Percentiles rank a stretch among this genome's conserved stretches.
Evolutionary conservation across 2,329 filamentous ascomycete species (phyloP).

Genomic region (Macroventuria anomochaeta): DNA sequence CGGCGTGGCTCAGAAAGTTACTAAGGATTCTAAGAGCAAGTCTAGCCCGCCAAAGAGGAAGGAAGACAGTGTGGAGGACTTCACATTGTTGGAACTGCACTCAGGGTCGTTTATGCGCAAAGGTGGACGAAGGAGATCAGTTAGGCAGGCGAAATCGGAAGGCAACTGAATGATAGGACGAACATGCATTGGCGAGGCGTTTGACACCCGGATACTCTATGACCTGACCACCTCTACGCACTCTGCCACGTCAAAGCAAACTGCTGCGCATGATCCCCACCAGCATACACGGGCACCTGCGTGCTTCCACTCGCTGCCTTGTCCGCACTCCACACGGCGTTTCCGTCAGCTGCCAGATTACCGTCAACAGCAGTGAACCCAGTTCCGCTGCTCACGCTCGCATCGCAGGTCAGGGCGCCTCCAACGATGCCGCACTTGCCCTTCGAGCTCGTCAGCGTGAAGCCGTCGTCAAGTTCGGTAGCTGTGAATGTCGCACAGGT

Average conservation of each 20-base stretch:
- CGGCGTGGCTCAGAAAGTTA: constrained; percentile 4
- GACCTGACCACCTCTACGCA: constrained; percentile 14
- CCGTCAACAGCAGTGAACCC: constrained; percentile 50
- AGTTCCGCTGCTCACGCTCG: constrained; percentile 52
- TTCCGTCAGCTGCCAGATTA: constrained; percentile 49
- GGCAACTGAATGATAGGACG: not conserved
- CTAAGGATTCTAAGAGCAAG: constrained; percentile 1
- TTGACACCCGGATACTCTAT: constrained; percentile 3
- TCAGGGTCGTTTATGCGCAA: not conserved
- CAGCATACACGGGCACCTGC: constrained; percentile 55
- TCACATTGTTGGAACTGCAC: constrained; percentile 9
- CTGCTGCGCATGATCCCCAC: constrained; percentile 38
- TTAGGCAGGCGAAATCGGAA: not conserved
- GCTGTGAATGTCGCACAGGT: constrained; percentile 72
- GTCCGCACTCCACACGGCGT: constrained; percentile 53
- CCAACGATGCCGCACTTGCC: constrained; percentile 61
- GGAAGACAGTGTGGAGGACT: constrained; percentile 1
- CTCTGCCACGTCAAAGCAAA: constrained; percentile 51
- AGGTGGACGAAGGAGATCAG: constrained; percentile 3
- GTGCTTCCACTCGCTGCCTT: constrained; percentile 51
- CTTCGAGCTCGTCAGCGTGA: constrained; percentile 44
- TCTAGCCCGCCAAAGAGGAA: not conserved
- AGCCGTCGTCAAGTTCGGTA: constrained; percentile 42
- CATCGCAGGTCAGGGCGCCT: constrained; percentile 63
- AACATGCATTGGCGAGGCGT: constrained; percentile 6